Evolutionary conservation across 2,329 filamentous ascomycete species (phyloP), one percentile per base, ranked within the genome.

Genomic region (Hypomyces rosellus): DNA sequence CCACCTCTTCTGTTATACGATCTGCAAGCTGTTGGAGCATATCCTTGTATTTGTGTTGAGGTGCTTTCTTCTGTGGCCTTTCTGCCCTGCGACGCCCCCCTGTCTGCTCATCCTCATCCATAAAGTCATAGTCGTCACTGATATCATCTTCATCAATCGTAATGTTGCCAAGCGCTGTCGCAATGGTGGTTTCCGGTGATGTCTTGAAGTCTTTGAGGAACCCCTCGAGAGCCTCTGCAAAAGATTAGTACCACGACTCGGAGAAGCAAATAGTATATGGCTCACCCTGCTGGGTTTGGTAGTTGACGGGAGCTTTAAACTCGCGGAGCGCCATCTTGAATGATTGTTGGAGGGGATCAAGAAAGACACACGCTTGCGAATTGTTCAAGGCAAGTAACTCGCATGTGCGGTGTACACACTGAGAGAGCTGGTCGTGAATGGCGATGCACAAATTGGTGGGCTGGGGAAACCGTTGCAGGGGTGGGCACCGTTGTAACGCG

Each of bases 131-230:
- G 62, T 96, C 89, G 63, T 96, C 91, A 69, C 86, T 90, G 39
- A 88, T 78, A 59, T 86, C 87, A 70, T 95, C 86, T 63, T 89
- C 91, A 66, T 90, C 86, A 57, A 99, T 87, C 63, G 87, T 87
- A 61, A 99, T 82, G 58, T 86, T 84, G 59, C 89, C 84, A 44
- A 99, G 79, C 41, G 90, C 90, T 65, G 91, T 85, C 37, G 88
- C 84, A 58, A 95, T 83, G 53, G 85, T 80, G 53, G 77, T 80
- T 68, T 77, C 82, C 50, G 74, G 86, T 64, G 77, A 84, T 49
- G 85, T 85, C 74, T 99, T 97, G 82, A 95, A 99, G 56, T 84
- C 83, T 61, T 80, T 76, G 55, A 99, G 76, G 67, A 99, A 99
- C 63, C 87, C 84, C 71, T 95, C 85, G 69, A 99, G 93, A 46